Evolutionary conservation across 345 rosid species (phyloP), one percentile per base, ranked within the genome.

Genomic region (Boechera retrofracta): DNA sequence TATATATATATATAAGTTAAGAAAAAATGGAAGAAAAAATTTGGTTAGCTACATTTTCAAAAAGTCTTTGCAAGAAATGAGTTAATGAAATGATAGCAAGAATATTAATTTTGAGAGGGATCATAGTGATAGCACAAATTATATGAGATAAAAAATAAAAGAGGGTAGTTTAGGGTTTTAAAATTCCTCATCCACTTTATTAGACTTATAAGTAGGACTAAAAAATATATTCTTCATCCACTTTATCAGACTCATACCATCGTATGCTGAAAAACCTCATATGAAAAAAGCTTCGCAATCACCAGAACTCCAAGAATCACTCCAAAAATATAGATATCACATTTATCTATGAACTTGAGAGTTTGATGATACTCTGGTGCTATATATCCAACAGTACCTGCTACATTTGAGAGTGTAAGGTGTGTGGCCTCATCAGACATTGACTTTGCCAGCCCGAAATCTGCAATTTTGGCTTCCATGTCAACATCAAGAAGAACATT

Each of bases 351-450:
- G 86, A 94, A 90, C 83, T 90, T 92, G 45, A 86, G 75, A 8
- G 98, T 94, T 69, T 86, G 95, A 65, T 92, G 86, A 82, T 88
- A 94, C 79, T 94, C 98, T 3, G 97, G 95, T 16, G 98, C 87
- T 33, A 94, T 92, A 76, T 89, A 94, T 33, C 98, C 98, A 75
- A 92, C 80, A 8, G 98, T 94, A 54, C 98, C 98, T 1, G 94
- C 97, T 49, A 90, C 56, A 72, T 84, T 82, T 0, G 92, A 87
- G 26, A 88, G 76, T 1, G 98, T 75, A 38, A 90, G 33, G 49
- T 92, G 98, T 1, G 98, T 89, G 21, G 66, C 13, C 12, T 89
- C 85, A 78, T 95, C 97, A 0, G 96, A 93, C 86, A 94, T 84
- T 26, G 85, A 78, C 72, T 89, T 89, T 24, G 98, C 97, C 3